Evolutionary conservation across 192 early-diverging fungal genomes (phyloP), one percentile per base, ranked within the genome.

Genomic region (Dispira simplex): DNA sequence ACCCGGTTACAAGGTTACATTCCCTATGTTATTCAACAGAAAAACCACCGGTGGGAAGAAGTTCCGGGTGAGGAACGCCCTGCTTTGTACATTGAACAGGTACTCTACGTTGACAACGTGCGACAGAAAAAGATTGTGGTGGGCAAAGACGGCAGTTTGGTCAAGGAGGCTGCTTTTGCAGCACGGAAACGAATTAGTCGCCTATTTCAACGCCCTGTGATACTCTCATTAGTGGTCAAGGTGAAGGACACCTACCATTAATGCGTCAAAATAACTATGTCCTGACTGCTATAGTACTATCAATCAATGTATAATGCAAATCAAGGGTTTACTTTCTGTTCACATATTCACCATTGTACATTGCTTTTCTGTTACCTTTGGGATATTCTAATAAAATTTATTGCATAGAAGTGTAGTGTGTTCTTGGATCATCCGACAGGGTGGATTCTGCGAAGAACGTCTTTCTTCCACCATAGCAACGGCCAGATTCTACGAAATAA

Each of bases 1-100:
- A 73, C 66, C 18, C 28, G 71, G 11, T 66, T 84, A 21, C 72
- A 77, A 62, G 68, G 67, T 43, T 70, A 79, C 67, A 56, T 84
- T 11, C 82, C 82, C n/a, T 84, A 84, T 51, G 66, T 68, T 25
- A 44, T 84, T 8, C 76, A 71, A 21, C 81, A 80, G 59, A 75
- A 76, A 26, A 84, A 84, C 57, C 65, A 74, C 9, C 76, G 80
- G 10, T 82, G 80, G 82, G 80, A 75, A 1, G 72, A 75, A 28
- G 23, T 75, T 0, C 60, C 63, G 44, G 70, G 76, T 43, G 68
- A 58, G 20, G 56, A 58, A 26, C 56, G 26, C 8, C 8, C 71
- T 45, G 56, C 65, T 20, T 59, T 81, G 18, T 67, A 76, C 46
- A 84, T 84, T 49, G 80, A 82, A 39, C 80, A 84, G 53, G 68